A percentile compares a stretch with the other conserved stretches of the same genome.
Evolutionary conservation across 192 early-diverging fungal species (phyloP).

Genomic region (Backusella morwellensis): DNA sequence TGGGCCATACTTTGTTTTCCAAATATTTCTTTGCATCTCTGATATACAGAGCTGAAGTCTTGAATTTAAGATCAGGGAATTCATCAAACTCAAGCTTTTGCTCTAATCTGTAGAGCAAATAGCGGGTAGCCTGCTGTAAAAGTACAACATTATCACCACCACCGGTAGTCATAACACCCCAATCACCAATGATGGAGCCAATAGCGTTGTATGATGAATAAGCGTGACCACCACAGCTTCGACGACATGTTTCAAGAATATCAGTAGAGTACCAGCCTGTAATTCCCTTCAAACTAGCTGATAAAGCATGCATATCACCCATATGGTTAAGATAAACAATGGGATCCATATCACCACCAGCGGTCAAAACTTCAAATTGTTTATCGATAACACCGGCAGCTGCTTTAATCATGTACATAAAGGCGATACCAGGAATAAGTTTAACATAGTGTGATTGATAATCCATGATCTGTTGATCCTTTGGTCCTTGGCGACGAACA

Average conservation of each 20-base stretch:
- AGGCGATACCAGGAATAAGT: slow-evolving; percentile 53
- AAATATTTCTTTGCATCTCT: slow-evolving; percentile 11
- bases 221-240: slow-evolving; percentile 62
- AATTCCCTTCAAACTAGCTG: slow-evolving; percentile 51
- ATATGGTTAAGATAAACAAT: slow-evolving; percentile 44
- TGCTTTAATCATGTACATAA: slow-evolving; percentile 44
- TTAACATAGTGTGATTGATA: slow-evolving; percentile 61
- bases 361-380: slow-evolving; percentile 33
- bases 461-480: slow-evolving; percentile 65
- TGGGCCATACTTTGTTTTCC: slow-evolving; percentile 2
- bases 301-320: slow-evolving; percentile 55
- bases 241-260: slow-evolving; percentile 48
- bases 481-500: slow-evolving; percentile 56
- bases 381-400: neutral
- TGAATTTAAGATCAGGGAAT: slow-evolving; percentile 22
- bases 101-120: slow-evolving; percentile 33
- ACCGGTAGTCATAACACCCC: slow-evolving; percentile 61
- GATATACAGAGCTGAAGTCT: slow-evolving; percentile 18
- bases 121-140: slow-evolving; percentile 51
- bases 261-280: slow-evolving; percentile 51
- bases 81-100: slow-evolving; percentile 23
- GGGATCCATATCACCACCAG: slow-evolving; percentile 47
- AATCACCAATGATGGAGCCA: slow-evolving; percentile 54
- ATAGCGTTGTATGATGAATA: slow-evolving; percentile 70
- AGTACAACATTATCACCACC: slow-evolving; percentile 49